Conservation (phyloP, 169 alveolate species). For the Plasmodium cynomolgi region DNA sequence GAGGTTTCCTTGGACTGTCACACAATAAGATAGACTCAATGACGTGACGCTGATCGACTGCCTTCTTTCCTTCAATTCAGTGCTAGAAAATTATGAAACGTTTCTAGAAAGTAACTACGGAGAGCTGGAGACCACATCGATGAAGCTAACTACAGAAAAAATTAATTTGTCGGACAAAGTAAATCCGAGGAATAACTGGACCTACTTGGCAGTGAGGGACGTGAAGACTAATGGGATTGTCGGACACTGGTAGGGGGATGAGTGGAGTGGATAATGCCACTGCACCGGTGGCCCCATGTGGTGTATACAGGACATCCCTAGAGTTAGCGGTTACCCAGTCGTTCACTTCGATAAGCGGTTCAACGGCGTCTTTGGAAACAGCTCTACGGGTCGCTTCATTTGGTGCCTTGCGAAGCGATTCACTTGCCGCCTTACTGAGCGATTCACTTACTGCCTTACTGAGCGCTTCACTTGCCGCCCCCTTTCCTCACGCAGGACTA, state of each 20-base stretch:
- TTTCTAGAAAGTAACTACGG: constrained; percentile 36
- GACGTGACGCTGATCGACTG: background rate
- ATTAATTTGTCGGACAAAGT: background rate
- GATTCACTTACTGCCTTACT: background rate
- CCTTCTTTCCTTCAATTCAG: background rate
- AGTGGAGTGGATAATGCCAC: background rate
- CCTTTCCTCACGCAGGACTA: constrained; percentile 78
- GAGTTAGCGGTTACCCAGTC: no score
- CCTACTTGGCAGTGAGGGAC: constrained; percentile 75
- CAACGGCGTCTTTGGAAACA: no score
- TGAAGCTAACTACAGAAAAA: constrained; percentile 24
- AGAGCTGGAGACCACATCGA: background rate
- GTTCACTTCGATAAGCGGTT: no score
- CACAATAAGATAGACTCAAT: background rate
- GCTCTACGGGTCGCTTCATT: background rate
- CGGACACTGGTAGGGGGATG: constrained; percentile 49
- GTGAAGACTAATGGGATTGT: constrained; percentile 39
- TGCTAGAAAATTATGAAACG: background rate
- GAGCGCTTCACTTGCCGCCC: background rate
- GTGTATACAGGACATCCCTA: background rate
- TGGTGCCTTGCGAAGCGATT: no score
- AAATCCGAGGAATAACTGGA: constrained; percentile 64
- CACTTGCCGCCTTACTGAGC: no score
- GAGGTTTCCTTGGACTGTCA: background rate
- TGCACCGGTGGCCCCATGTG: background rate